Base-by-base conservation (phyloP, 2,329 filamentous ascomycete species). In the Sodiomyces alkalinus region DNA sequence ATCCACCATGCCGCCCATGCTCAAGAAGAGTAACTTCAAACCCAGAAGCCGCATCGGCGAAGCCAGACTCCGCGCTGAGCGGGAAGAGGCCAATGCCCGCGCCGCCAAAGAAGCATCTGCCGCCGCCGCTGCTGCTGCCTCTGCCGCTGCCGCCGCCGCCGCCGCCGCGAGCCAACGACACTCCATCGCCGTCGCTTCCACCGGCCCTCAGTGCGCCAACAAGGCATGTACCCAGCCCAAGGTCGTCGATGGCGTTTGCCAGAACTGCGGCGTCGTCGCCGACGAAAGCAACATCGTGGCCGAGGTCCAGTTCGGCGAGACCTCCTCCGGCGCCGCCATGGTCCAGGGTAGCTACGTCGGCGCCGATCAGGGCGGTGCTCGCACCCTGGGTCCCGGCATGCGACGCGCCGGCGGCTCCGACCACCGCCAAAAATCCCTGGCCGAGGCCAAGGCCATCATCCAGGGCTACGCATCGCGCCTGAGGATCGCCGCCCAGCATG, bases 241-340 rank as follows among this genome's bases (percentile, higher is more conserved):
- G 31, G 64, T 77, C 27, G 58, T 68, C 29, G 70, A 75, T 40
- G 72, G 72, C 20, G 68, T 81, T 40, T 96, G 90, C 55, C 71
- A 74, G 35, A 78, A 72, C 26, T 96, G 90, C 52, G 87, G 85
- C 64, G 76, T 73, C 34, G 73, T 93, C 39, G 71, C 87, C 31
- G 77, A 80, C 41, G 80, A 92, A 46, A 76, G 74, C 47, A 85
- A 92, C 45, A 93, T 96, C 37, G 86, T 94, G 33, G 72, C 83
- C 27, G 90, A 98, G 51, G 72, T 96, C 36, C 77, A 77, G 14
- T 98, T 96, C 46, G 85, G 85, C 39, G 87, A 98, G 58, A 79
- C 74, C 17, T 73, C 81, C 0, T 75, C 73, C 19, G 90, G 90
- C 43, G 83, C 81, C 27, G 86, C 87, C 29, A 70, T 92, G 28